Base-by-base conservation (phyloP, 208 protist species). In the Spongospora subterranea region DNA sequence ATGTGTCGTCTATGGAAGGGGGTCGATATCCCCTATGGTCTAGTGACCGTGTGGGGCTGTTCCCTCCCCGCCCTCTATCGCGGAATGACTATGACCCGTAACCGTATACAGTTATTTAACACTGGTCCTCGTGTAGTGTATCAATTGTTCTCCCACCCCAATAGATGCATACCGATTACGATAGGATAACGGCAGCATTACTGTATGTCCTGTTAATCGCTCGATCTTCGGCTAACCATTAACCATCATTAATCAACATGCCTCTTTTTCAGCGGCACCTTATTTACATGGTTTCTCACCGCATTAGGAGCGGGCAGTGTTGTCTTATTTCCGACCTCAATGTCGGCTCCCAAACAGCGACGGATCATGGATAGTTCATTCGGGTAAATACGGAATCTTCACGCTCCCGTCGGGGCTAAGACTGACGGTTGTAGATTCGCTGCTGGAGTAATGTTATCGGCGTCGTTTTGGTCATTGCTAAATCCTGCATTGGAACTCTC, bases 211-310 rank as follows among this genome's bases (percentile, higher is more conserved):
- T n/a, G 50, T 60, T 29, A 60, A 60, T 24, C 24, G 50, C 50
- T 60, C 13, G 50, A 60, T 29, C 50, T 60, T 29, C 6, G 6
- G 24, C 24, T 24, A 60, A 60, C 13, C n/a, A n/a, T n/a, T n/a
- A n/a, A n/a, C n/a, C n/a, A 60, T 60, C 24, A 24, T 60, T 6
- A 60, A 29, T 29, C 50, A 60, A 60, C 24, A 60, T 24, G 6
- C 13, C 50, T 60, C 50, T 82, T 65, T 17, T 29, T 17, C 54
- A 82, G 71, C 11, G 92, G 92, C 88, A 93, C 92, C 45, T 71
- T 94, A 39, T 94, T 93, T 41, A 93, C 92, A 11, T 93, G 92
- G 92, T 88, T 88, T 13, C 46, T 93, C 24, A 93, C 92, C 0
- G 92, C 92, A 39, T 11, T 93, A 17, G 92, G 92, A 1, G 71